Evolutionary conservation across 768 basidiomycete species (phyloP).

Genomic region (Calvatia gigantea): DNA sequence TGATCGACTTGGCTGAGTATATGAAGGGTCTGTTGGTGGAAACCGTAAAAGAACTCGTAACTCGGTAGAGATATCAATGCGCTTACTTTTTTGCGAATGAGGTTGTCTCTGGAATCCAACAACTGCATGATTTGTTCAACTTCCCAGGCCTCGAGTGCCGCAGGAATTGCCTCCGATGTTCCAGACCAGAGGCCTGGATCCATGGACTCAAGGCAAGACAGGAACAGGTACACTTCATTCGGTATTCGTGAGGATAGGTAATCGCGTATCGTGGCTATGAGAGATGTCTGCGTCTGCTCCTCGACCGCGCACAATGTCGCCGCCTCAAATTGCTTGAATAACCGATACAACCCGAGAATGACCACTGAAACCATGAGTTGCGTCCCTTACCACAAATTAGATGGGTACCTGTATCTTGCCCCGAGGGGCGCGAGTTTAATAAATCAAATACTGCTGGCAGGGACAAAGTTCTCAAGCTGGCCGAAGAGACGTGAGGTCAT

Average conservation of each 20-base stretch:
- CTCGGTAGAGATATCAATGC: neutral
- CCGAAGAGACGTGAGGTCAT: neutral
- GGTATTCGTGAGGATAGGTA: constrained; percentile 54
- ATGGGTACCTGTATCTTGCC: neutral
- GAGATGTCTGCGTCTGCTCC: constrained; percentile 24
- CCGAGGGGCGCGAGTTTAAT: neutral
- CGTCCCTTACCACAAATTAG: too few species aligned
- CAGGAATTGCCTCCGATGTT: constrained; percentile 41
- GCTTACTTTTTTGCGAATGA: constrained; percentile 57
- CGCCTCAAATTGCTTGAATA: constrained; percentile 27
- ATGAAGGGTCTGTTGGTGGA: constrained; percentile 48
- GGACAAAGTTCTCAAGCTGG: constrained; percentile 2
- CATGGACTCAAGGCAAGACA: constrained; percentile 59
- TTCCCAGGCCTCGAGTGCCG: constrained; percentile 66
- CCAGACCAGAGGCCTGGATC: constrained; percentile 70
- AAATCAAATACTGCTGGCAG: constrained; percentile 6
- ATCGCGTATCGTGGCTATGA: constrained; percentile 47
- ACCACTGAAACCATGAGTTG: constrained; percentile 17
- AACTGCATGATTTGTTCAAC: constrained; percentile 71
- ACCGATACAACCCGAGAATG: constrained; percentile 34
- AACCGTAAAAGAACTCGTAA: neutral
- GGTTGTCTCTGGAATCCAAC: constrained; percentile 54
- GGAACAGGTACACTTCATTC: constrained; percentile 64
- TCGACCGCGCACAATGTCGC: constrained; percentile 25
- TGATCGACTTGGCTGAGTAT: constrained; percentile 58